Percentiles rank a stretch among this genome's conserved stretches.
These are phyloP conservation scores for Alectoria sarmentosa DNA, from an alignment of 495 filamentous ascomycete genomes.

Conservation along the genomic window DNA sequence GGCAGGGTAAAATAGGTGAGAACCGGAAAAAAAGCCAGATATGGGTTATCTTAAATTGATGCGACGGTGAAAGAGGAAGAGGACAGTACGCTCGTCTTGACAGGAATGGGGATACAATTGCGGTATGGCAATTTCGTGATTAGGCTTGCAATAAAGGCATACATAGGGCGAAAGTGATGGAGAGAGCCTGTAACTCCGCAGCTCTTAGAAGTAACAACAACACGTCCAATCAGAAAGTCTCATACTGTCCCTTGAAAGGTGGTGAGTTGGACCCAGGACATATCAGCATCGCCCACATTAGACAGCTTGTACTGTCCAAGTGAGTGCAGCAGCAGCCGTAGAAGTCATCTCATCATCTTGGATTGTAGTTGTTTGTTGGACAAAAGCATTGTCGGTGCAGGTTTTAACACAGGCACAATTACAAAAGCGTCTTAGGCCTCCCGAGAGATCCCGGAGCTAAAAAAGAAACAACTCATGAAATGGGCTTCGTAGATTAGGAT, in stretches of 20 bases:
- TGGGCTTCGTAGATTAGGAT: too few relatives aligned
- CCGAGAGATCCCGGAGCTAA: not conserved
- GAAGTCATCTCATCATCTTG: constrained; percentile 43
- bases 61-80: not conserved
- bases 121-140: not conserved
- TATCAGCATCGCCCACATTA: constrained; percentile 43
- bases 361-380: constrained; percentile 39
- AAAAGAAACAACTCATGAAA: not conserved
- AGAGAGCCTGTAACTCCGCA: not conserved
- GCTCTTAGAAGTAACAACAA: constrained; percentile 14
- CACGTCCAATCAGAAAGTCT: constrained; percentile 40
- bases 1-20: not conserved
- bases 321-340: constrained; percentile 35
- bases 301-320: constrained; percentile 27
- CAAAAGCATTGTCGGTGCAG: not conserved
- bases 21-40: not conserved
- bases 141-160: not conserved
- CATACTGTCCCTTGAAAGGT: constrained; percentile 41
- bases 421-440: constrained; percentile 6
- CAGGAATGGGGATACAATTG: not conserved
- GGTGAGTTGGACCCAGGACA: constrained; percentile 39
- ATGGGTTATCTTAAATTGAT: not conserved
- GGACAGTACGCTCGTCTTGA: not conserved
- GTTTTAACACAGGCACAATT: not conserved
- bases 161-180: not conserved